Conservation (phyloP, 1,284 basidiomycete species). For the Irpex rosettiformis region DNA sequence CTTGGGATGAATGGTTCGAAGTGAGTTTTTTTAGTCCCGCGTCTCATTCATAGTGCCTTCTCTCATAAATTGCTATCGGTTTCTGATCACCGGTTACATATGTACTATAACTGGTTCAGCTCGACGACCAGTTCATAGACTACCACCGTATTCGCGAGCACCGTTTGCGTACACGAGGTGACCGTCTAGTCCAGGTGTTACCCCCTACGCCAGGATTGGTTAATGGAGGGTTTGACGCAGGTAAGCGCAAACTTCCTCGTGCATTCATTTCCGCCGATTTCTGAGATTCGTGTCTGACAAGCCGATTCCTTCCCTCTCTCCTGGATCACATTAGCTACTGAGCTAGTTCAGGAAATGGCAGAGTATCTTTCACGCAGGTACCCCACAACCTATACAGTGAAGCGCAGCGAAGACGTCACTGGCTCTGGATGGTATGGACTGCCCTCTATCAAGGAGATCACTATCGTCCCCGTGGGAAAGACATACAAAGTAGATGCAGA, state of each 20-base stretch:
- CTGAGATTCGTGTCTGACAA: not conserved
- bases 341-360: conserved; percentile 61
- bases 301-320: conserved; percentile 1
- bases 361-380: conserved; percentile 65
- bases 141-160: conserved; percentile 54
- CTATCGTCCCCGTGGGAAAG: conserved; percentile 45
- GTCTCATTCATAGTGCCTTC: conserved; percentile 2
- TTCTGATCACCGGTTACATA: conserved; percentile 1
- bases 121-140: conserved; percentile 51
- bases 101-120: conserved; percentile 25
- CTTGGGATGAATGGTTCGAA: conserved; percentile 69
- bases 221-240: conserved; percentile 48
- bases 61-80: not conserved
- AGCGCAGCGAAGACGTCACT: conserved; percentile 32
- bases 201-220: conserved; percentile 46
- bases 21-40: conserved; percentile 25
- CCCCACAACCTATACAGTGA: conserved; percentile 52
- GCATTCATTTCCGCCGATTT: not conserved
- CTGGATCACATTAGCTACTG: conserved; percentile 41
- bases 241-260: conserved; percentile 34
- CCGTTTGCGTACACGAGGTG: conserved; percentile 48
- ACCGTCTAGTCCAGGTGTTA: conserved; percentile 47
- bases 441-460: conserved; percentile 50
- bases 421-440: conserved; percentile 48
- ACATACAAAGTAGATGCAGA: conserved; percentile 51